These are phyloP conservation scores for Colletotrichum liaoningense DNA, from an alignment of 2,329 filamentous ascomycete genomes.

Conservation along the genomic window DNA sequence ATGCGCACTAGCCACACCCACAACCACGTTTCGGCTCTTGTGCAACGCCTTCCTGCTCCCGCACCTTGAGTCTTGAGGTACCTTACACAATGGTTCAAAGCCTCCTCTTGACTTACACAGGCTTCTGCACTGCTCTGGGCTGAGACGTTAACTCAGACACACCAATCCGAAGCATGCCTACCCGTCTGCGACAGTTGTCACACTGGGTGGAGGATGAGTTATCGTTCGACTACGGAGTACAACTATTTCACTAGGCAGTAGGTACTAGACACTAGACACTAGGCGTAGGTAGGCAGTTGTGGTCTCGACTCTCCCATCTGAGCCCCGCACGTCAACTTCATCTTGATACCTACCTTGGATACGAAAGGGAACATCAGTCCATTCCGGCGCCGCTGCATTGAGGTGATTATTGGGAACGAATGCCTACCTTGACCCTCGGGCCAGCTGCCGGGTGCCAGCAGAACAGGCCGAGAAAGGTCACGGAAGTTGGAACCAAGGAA, in stretches of 20 bases:
- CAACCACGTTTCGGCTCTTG: conserved; percentile 31
- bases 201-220: not conserved
- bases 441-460: conserved; percentile 3
- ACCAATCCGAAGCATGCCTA: not conserved
- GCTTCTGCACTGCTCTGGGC: conserved; percentile 4
- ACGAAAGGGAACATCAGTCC: conserved; percentile 23
- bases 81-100: not conserved
- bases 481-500: conserved; percentile 15
- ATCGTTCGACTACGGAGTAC: not conserved
- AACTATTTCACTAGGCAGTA: not conserved
- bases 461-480: not conserved
- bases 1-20: conserved; percentile 28
- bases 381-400: conserved; percentile 21
- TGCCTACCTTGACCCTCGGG: not conserved
- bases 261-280: no score
- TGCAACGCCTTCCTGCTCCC: conserved; percentile 8
- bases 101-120: conserved; percentile 17
- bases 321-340: not conserved
- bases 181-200: conserved; percentile 7
- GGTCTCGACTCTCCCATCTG: not conserved
- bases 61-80: not conserved
- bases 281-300: not conserved
- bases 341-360: not conserved
- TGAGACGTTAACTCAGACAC: conserved; percentile 25
- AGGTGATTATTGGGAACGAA: not conserved